Evolutionary conservation across 1,284 basidiomycete species (phyloP).

Genomic region (Irpex sp.): DNA sequence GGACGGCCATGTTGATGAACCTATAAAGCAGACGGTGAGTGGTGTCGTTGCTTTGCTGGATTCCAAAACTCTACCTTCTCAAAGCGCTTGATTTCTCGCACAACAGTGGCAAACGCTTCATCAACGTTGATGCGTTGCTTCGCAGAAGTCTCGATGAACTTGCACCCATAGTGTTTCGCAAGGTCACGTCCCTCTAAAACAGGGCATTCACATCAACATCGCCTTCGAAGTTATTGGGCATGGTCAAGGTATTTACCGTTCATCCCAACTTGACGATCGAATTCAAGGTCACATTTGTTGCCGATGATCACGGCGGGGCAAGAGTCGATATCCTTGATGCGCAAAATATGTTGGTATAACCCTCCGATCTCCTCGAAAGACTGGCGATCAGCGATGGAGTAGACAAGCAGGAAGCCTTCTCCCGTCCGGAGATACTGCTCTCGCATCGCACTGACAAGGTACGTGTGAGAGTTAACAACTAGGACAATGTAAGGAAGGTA

Average conservation of each 20-base stretch:
- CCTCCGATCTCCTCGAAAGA: slow-evolving; percentile 98
- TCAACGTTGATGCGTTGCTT: slow-evolving; percentile 99
- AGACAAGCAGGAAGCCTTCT: slow-evolving; percentile 98
- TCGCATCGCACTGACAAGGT: slow-evolving; percentile 80
- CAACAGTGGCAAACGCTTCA: slow-evolving; percentile 96
- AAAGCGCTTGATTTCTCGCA: slow-evolving; percentile 94
- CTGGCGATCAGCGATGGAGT: slow-evolving; percentile 97
- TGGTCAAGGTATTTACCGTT: slow-evolving; percentile 60
- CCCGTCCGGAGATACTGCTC: slow-evolving; percentile 98
- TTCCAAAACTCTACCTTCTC: slow-evolving; percentile 65
- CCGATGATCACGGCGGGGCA: slow-evolving; percentile 98
- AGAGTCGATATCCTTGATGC: slow-evolving; percentile 95
- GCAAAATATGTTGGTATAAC: slow-evolving; percentile 97
- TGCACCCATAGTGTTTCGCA: slow-evolving; percentile 94
- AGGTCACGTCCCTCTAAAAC: slow-evolving; percentile 91
- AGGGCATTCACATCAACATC: background rate
- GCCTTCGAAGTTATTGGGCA: background rate
- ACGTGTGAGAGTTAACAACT: background rate
- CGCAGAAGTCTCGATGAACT: slow-evolving; percentile 98
- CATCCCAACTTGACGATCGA: slow-evolving; percentile 95
- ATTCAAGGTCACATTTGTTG: slow-evolving; percentile 99
- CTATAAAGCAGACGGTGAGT: slow-evolving; percentile 27
- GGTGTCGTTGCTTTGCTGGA: background rate
- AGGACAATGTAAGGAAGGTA: slow-evolving; percentile 13
- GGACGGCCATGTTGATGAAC: slow-evolving; percentile 64